Conservation (phyloP, 768 basidiomycete species). For the Kwoniella newhampshirensis region DNA sequence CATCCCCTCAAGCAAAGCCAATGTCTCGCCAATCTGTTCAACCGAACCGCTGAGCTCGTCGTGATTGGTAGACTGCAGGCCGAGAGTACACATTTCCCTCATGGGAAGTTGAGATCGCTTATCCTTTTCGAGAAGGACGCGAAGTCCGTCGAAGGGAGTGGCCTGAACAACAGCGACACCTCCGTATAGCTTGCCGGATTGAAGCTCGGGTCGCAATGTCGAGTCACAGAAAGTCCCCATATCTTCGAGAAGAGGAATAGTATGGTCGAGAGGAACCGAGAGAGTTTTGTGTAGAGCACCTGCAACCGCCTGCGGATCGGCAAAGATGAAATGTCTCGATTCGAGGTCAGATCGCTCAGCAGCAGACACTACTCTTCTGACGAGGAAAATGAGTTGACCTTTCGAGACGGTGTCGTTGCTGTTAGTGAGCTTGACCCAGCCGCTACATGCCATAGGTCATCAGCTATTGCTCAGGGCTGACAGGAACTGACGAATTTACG, state of each 20-base stretch:
- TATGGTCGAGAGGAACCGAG: constrained; percentile 47
- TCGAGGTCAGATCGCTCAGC: constrained; percentile 45
- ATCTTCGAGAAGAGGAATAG: constrained; percentile 44
- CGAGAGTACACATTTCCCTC: constrained; percentile 45
- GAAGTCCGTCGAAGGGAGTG: constrained; percentile 53
- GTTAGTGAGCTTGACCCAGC: constrained; percentile 45
- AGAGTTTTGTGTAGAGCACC: constrained; percentile 44
- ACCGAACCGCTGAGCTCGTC: constrained; percentile 36
- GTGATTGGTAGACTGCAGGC: constrained; percentile 14
- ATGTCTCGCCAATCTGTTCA: constrained; percentile 52
- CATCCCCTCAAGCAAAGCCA: constrained; percentile 49
- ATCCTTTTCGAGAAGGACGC: constrained; percentile 45
- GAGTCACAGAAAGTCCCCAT: constrained; percentile 44
- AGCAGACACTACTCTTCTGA: constrained; percentile 41
- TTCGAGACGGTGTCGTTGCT: constrained; percentile 49
- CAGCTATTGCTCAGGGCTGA: too few relatives aligned
- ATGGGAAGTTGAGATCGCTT: constrained; percentile 50
- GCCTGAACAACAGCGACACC: constrained; percentile 52
- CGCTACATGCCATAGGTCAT: constrained; percentile 14
- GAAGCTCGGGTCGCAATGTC: constrained; percentile 31
- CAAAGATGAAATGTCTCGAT: constrained; percentile 51
- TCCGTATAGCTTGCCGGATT: constrained; percentile 48
- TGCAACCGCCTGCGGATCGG: constrained; percentile 48
- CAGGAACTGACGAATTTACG: constrained; percentile 41
- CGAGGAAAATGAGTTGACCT: constrained; percentile 53